A percentile compares a stretch with the other conserved stretches of the same genome.
These are phyloP conservation scores for Kwoniella newhampshirensis DNA, from an alignment of 768 basidiomycete genomes.

Conservation along the genomic window DNA sequence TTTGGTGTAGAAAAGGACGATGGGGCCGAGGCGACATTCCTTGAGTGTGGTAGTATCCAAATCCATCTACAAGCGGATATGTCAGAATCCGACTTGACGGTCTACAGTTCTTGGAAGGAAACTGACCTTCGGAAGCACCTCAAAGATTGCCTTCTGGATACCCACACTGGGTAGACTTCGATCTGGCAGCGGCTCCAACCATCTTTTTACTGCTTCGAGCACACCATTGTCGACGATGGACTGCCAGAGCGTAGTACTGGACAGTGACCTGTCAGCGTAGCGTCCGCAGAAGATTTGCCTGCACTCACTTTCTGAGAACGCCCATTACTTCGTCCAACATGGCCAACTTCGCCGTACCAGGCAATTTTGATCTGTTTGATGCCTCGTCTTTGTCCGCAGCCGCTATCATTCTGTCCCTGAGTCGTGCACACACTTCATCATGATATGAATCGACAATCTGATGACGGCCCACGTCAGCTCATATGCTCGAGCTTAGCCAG, in stretches of 20 bases:
- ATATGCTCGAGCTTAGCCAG: neutral
- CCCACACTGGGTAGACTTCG: conserved; percentile 89
- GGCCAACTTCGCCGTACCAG: conserved; percentile 79
- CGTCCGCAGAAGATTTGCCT: neutral
- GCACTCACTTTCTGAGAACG: conserved; percentile 80
- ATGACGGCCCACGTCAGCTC: conserved; percentile 25
- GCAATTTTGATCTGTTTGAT: conserved; percentile 73
- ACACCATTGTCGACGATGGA: conserved; percentile 88
- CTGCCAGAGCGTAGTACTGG: conserved; percentile 77
- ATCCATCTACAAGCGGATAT: conserved; percentile 64
- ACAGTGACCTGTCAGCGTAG: neutral
- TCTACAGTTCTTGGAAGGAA: neutral
- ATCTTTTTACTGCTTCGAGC: conserved; percentile 79
- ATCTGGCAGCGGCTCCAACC: conserved; percentile 93
- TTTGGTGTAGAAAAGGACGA: conserved; percentile 94
- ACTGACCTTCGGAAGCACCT: conserved; percentile 64
- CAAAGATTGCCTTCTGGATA: conserved; percentile 90
- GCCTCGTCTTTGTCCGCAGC: conserved; percentile 82
- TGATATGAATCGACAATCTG: conserved; percentile 71
- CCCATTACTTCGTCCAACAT: conserved; percentile 88
- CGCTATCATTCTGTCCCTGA: conserved; percentile 81
- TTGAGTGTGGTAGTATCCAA: conserved; percentile 88
- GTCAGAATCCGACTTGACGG: neutral
- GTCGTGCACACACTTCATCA: conserved; percentile 83
- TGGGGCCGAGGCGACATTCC: conserved; percentile 81